Conservation (phyloP, 352 stramenopile species). For the Saprolegnia diclina region DNA sequence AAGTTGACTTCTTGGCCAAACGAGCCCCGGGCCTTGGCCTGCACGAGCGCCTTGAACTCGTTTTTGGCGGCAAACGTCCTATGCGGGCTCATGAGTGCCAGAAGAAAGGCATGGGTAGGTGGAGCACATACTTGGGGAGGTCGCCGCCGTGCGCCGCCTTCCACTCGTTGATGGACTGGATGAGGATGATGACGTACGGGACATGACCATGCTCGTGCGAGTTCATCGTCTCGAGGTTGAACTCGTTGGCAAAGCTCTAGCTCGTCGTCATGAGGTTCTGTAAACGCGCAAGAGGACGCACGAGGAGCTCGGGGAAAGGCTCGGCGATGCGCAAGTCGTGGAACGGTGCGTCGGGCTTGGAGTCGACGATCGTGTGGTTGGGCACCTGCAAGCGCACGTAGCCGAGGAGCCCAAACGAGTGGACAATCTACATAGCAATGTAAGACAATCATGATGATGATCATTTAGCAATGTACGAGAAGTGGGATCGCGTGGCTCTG, state of each 20-base stretch:
- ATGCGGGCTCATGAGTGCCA: background rate
- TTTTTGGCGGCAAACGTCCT: slow-evolving; percentile 85
- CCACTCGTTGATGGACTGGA: slow-evolving; percentile 62
- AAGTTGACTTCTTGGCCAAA: slow-evolving; percentile 93
- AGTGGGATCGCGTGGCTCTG: slow-evolving; percentile 64
- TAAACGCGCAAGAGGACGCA: background rate
- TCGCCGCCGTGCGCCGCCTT: slow-evolving; percentile 38
- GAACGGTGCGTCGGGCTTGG: slow-evolving; percentile 78
- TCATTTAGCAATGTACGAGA: slow-evolving; percentile 35
- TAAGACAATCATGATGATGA: slow-evolving; percentile 7
- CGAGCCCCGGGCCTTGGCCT: slow-evolving; percentile 49
- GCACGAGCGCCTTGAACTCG: slow-evolving; percentile 75
- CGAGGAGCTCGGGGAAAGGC: slow-evolving; percentile 62
- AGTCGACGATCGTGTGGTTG: slow-evolving; percentile 83
- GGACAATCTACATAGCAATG: slow-evolving; percentile 34
- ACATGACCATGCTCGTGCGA: slow-evolving; percentile 88
- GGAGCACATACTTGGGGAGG: slow-evolving; percentile 37
- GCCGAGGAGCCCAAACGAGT: slow-evolving; percentile 92
- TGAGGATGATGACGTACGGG: slow-evolving; percentile 91
- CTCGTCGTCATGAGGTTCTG: background rate
- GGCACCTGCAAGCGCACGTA: slow-evolving; percentile 84
- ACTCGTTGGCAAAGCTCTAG: slow-evolving; percentile 40
- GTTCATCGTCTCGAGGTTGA: slow-evolving; percentile 66
- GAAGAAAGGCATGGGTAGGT: background rate
- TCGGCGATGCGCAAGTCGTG: slow-evolving; percentile 86